Conservation (phyloP, 768 basidiomycete species). For the Postia placenta region DNA sequence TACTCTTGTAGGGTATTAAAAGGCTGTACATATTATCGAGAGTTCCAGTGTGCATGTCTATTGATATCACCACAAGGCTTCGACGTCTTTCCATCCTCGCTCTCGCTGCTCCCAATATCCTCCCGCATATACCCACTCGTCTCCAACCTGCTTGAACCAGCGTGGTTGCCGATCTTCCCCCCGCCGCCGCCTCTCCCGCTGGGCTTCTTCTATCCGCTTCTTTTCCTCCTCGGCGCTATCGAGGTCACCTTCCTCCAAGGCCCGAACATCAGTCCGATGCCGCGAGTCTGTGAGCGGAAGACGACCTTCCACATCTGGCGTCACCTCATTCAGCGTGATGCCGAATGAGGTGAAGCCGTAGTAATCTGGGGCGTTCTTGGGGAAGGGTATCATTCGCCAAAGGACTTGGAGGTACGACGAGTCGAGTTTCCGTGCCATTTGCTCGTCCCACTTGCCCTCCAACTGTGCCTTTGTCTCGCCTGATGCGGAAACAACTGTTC, state of each 20-base stretch:
- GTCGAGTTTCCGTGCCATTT: slow-evolving; percentile 63
- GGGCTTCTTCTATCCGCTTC: slow-evolving; percentile 63
- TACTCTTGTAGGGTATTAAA: too few species aligned
- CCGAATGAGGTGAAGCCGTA: slow-evolving; percentile 83
- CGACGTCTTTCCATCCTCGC: slow-evolving; percentile 54
- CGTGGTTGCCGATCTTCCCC: slow-evolving; percentile 56
- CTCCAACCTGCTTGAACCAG: slow-evolving; percentile 69
- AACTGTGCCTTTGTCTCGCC: slow-evolving; percentile 54
- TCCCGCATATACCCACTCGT: slow-evolving; percentile 72
- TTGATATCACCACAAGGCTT: slow-evolving; percentile 56
- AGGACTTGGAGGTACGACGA: slow-evolving; percentile 65
- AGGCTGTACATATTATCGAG: background rate
- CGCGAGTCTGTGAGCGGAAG: slow-evolving; percentile 82
- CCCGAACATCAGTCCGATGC: slow-evolving; percentile 73
- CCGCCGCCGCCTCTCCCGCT: slow-evolving; percentile 61
- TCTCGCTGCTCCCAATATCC: slow-evolving; percentile 80
- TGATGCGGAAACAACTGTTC: slow-evolving; percentile 45
- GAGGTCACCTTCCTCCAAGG: slow-evolving; percentile 71
- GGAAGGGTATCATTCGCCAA: slow-evolving; percentile 73
- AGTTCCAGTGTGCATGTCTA: too few species aligned
- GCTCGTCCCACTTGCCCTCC: slow-evolving; percentile 91
- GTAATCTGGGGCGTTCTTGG: slow-evolving; percentile 60
- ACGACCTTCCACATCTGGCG: slow-evolving; percentile 52
- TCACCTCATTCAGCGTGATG: slow-evolving; percentile 78
- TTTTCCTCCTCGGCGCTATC: slow-evolving; percentile 72